These are phyloP conservation scores for Ambrosiella xylebori DNA, from an alignment of 2,329 filamentous ascomycete species.

Conservation along the genomic window DNA sequence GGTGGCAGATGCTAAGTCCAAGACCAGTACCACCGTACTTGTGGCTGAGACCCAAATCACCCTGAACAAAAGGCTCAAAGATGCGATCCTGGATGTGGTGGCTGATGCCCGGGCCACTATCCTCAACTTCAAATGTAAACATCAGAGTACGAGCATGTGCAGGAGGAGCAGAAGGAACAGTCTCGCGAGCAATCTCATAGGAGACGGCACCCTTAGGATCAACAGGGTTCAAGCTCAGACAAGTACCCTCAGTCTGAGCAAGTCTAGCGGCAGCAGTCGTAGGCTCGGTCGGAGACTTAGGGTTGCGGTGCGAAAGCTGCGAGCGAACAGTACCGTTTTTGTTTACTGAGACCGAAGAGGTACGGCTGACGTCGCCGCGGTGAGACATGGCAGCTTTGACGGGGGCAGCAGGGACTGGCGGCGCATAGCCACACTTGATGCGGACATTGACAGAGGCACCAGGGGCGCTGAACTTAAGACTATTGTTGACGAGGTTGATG, in stretches of 20 bases:
- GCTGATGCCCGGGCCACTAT: slow-evolving; percentile 75
- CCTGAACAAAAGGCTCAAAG: slow-evolving; percentile 89
- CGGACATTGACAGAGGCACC: slow-evolving; percentile 59
- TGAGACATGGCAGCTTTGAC: not conserved
- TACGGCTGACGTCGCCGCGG: slow-evolving; percentile 30
- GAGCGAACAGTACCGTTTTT: slow-evolving; percentile 30
- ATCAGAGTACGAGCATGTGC: slow-evolving; percentile 44
- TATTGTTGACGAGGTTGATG: slow-evolving; percentile 84
- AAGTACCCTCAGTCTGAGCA: slow-evolving; percentile 27
- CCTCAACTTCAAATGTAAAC: slow-evolving; percentile 79
- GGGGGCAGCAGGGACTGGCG: slow-evolving; percentile 12
- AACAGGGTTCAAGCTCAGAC: slow-evolving; percentile 44
- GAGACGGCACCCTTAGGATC: slow-evolving; percentile 33
- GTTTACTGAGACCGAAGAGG: slow-evolving; percentile 34
- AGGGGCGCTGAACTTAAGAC: slow-evolving; percentile 72
- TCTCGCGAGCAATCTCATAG: slow-evolving; percentile 33
- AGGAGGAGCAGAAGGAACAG: slow-evolving; percentile 43
- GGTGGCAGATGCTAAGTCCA: slow-evolving; percentile 76
- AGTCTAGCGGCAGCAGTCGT: slow-evolving; percentile 15
- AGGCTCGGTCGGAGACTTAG: slow-evolving; percentile 13
- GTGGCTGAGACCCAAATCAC: slow-evolving; percentile 74
- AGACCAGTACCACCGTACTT: slow-evolving; percentile 81
- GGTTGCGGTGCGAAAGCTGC: slow-evolving; percentile 25
- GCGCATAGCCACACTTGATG: slow-evolving; percentile 48
- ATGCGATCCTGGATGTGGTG: slow-evolving; percentile 62